A percentile compares a stretch with the other conserved stretches of the same genome.
These are phyloP conservation scores for Metrosideros polymorpha DNA, from an alignment of 441 rosid genomes.

Conservation along the genomic window DNA sequence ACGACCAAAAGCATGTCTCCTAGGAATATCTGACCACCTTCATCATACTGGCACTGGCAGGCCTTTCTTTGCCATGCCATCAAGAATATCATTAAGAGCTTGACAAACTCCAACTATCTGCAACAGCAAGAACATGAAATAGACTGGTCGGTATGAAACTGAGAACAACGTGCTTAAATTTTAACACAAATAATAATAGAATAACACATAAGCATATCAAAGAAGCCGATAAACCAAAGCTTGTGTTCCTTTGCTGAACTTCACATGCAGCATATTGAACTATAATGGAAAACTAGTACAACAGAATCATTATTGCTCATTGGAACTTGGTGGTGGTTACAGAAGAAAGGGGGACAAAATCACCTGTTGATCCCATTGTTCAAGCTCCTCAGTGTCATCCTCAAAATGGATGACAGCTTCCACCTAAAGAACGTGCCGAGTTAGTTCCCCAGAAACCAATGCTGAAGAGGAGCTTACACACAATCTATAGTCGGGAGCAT, in stretches of 20 bases:
- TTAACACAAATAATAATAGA: not conserved
- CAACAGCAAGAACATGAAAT: not conserved
- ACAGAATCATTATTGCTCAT: not conserved
- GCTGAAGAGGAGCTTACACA: not conserved
- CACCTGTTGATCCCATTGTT: constrained; percentile 99
- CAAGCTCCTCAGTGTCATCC: constrained; percentile 93
- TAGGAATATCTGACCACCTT: not conserved
- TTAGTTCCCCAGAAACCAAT: not conserved
- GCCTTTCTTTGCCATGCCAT: constrained; percentile 92
- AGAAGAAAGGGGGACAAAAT: not conserved
- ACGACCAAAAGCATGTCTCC: not conserved
- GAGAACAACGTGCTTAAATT: not conserved
- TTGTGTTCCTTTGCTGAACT: not conserved
- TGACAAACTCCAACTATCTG: constrained; percentile 92
- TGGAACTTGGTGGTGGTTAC: not conserved
- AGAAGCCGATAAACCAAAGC: not conserved
- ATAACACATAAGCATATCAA: not conserved
- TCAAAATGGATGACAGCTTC: constrained; percentile 98
- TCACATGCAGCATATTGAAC: not conserved
- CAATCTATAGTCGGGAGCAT: not conserved
- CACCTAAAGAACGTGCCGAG: constrained; percentile 33
- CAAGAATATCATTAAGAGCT: constrained; percentile 87
- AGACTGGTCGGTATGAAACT: not conserved
- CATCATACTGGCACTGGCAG: constrained; percentile 65
- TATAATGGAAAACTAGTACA: not conserved